Evolutionary conservation across 176 grass and related monocot genomes (phyloP).

Genomic region (Oryza meyeriana): DNA sequence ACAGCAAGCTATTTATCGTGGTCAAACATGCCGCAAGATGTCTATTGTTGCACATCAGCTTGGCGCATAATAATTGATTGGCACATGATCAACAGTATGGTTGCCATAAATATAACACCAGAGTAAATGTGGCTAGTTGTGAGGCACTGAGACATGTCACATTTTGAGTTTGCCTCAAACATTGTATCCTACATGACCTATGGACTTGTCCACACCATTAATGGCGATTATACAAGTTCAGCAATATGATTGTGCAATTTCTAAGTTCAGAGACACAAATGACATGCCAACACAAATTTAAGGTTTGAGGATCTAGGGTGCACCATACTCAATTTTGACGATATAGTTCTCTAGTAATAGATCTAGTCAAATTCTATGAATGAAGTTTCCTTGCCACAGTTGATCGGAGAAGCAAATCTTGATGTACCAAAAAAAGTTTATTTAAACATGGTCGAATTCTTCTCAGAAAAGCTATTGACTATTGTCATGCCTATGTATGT

Average conservation of each 20-base stretch:
- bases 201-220: not conserved
- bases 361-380: not conserved
- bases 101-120: not conserved
- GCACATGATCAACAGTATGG: not conserved
- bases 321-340: not conserved
- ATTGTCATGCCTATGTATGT: conserved; percentile 11
- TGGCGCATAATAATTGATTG: conserved; percentile 7
- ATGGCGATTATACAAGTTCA: not conserved
- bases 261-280: not conserved
- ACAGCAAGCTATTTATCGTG: not conserved
- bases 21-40: not conserved
- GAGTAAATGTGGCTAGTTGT: conserved; percentile 1
- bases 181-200: not conserved
- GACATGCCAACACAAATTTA: not conserved
- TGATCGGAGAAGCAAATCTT: not conserved
- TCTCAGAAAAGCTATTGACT: not conserved
- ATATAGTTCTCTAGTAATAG: not conserved
- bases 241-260: not conserved
- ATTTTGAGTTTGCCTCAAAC: not conserved
- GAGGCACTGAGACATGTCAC: not conserved
- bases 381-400: not conserved
- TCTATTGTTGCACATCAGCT: not conserved
- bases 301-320: not conserved
- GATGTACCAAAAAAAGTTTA: not conserved
- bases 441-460: not conserved